These are phyloP conservation scores for Fagopyrum esculentum DNA, from an alignment of 148 eudicot species.

Conservation along the genomic window DNA sequence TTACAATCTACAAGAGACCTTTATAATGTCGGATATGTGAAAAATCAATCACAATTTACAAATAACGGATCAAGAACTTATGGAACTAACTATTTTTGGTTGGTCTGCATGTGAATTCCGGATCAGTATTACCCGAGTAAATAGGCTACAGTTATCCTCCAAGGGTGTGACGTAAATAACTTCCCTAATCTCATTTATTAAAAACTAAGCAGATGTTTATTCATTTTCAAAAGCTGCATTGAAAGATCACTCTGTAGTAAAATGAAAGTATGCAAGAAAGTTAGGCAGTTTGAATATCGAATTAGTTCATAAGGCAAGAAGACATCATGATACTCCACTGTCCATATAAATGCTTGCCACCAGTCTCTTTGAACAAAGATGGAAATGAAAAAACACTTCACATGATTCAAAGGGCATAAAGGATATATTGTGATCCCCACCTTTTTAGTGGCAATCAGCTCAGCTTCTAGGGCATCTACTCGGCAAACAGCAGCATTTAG, in stretches of 20 bases:
- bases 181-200: too few relatives aligned
- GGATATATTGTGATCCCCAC: conserved; percentile 24
- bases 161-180: too few relatives aligned
- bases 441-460: conserved; percentile 70
- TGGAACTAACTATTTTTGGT: too few relatives aligned
- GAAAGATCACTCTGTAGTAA: neutral
- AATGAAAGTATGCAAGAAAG: neutral
- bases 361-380: neutral
- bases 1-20: neutral
- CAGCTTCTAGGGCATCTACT: conserved; percentile 63
- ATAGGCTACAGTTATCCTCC: too few relatives aligned
- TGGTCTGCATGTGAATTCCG: too few relatives aligned
- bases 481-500: conserved; percentile 61
- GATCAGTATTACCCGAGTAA: too few relatives aligned
- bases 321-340: neutral
- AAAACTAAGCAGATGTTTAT: too few relatives aligned
- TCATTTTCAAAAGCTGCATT: neutral
- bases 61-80: too few relatives aligned
- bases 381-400: neutral
- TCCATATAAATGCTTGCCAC: neutral
- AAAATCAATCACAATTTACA: neutral
- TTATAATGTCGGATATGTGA: neutral
- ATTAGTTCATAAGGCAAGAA: neutral
- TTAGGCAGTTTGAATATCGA: neutral
- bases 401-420: neutral